Percentiles rank a stretch among this genome's conserved stretches.
phyloP scores from a whole-genome alignment of 768 basidiomycete genomes.

The Amanita subjunquillea region DNA sequence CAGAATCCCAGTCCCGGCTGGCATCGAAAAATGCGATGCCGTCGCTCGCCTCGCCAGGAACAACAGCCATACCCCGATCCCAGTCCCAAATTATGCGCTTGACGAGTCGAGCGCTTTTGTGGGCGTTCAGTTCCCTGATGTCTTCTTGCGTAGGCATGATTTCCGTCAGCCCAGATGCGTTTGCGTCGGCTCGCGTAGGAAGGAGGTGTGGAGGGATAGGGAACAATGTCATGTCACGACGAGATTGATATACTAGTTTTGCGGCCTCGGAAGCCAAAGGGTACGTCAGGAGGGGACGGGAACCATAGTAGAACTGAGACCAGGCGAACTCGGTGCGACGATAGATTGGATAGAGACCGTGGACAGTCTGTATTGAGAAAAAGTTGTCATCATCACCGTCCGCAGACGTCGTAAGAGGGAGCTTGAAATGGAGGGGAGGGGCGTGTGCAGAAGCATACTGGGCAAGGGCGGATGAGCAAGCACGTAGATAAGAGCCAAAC shows the following conservation, averaged over 20 bases:
- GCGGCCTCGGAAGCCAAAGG: slow-evolving; percentile 50
- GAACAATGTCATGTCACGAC: slow-evolving; percentile 39
- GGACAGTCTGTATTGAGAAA: slow-evolving; percentile 20
- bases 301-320: slow-evolving; percentile 18
- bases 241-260: slow-evolving; percentile 51
- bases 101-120: slow-evolving; percentile 21
- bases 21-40: slow-evolving; percentile 9
- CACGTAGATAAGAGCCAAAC: slow-evolving; percentile 1
- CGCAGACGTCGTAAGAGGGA: slow-evolving; percentile 32
- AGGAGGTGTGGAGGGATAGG: slow-evolving; percentile 28
- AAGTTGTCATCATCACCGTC: slow-evolving; percentile 7
- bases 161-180: slow-evolving; percentile 12
- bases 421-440: slow-evolving; percentile 47
- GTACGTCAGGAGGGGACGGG: slow-evolving; percentile 15
- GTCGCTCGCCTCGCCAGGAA: slow-evolving; percentile 10
- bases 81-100: slow-evolving; percentile 19
- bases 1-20: slow-evolving; percentile 43
- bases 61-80: slow-evolving; percentile 9
- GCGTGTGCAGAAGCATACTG: slow-evolving; percentile 50
- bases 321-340: slow-evolving; percentile 14
- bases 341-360: slow-evolving; percentile 41
- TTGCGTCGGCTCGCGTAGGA: slow-evolving; percentile 16
- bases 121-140: slow-evolving; percentile 44
- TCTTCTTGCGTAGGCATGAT: slow-evolving; percentile 46
- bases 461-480: not conserved